Conservation (phyloP, 2,329 filamentous ascomycete species). For the Monilinia polystroma region DNA sequence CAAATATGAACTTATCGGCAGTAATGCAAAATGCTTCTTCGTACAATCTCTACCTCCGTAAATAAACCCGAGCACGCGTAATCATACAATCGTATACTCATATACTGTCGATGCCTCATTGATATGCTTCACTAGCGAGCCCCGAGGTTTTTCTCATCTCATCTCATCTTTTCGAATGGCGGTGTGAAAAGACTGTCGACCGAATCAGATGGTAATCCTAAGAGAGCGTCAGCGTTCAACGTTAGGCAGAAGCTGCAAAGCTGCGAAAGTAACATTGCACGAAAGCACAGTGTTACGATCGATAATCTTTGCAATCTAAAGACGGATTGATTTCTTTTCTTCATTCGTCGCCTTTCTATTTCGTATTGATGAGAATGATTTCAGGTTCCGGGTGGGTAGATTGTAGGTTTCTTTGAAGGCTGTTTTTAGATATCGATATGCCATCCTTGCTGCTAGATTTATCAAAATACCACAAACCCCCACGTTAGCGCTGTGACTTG, state of each 20-base stretch:
- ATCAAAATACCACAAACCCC: slow-evolving; percentile 12
- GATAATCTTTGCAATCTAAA: slow-evolving; percentile 15
- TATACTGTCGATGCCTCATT: slow-evolving; percentile 1
- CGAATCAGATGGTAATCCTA: slow-evolving; percentile 9
- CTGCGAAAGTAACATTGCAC: slow-evolving; percentile 22
- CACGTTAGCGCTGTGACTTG: slow-evolving; percentile 15
- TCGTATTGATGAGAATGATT: slow-evolving; percentile 8
- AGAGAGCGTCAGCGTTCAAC: slow-evolving; percentile 19
- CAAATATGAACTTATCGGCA: not conserved
- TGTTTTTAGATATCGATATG: slow-evolving; percentile 3
- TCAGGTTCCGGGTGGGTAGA: not conserved
- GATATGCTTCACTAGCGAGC: slow-evolving; percentile 7
- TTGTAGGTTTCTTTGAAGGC: not conserved
- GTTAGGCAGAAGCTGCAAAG: slow-evolving; percentile 21
- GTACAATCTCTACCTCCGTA: not conserved
- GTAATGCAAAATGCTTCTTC: not conserved
- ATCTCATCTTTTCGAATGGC: slow-evolving; percentile 20
- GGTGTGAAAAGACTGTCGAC: slow-evolving; percentile 14
- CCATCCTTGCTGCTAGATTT: slow-evolving; percentile 8
- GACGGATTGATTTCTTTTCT: not conserved
- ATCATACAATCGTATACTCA: not conserved
- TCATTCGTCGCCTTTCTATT: slow-evolving; percentile 11
- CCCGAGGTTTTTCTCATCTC: not conserved
- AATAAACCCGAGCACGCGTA: not conserved
- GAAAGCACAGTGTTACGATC: slow-evolving; percentile 11